Base-by-base conservation (phyloP, 768 basidiomycete species). In the Chalciporus pseudorubinellus region DNA sequence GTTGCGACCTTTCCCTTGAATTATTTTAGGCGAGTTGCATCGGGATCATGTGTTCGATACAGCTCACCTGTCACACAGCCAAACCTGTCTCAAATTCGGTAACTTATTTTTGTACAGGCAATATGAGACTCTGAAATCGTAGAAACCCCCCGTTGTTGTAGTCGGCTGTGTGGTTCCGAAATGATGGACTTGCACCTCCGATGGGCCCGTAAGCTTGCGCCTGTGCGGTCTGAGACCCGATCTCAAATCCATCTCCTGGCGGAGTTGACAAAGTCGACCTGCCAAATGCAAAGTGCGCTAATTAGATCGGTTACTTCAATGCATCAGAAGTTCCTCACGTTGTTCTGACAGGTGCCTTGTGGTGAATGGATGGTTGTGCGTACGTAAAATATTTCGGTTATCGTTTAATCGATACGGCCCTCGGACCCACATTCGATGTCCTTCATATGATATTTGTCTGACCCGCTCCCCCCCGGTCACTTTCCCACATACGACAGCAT, bases 401-500 rank as follows among this genome's bases (percentile, higher is more conserved):
- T 55, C 61, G 57, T 67, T 68, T 69, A 68, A 69, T 69, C 69
- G 65, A 69, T 65, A 66, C 68, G 61, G 64, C 59, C 59, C 62
- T 69, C 66, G 69, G 69, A 71, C 67, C 68, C 63, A 70, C 67
- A 56, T 52, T 41, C 43, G 49, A 55, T 44, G 28, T 47, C 34
- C 63, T 50, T 60, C 66, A 55, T 62, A 62, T 70, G 58, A 50
- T 59, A 63, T 65, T 59, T 63, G 63, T 58, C 59, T 64, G 61
- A 66, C 61, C 57, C 50, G 48, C 61, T 61, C 60, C 57, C 48
- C 51, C 57, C 59, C 68, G 48, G 59, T 58, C 53, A 53, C 52
- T 65, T 67, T 69, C 68, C 67, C 68, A 67, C 69, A 71, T 59
- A 59, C 48, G 50, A 64, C 67, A 69, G 65, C 69, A 71, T 59